phyloP scores from a whole-genome alignment of 371 early-diverging fungal species.

The Basidiobolus meristosporus region DNA sequence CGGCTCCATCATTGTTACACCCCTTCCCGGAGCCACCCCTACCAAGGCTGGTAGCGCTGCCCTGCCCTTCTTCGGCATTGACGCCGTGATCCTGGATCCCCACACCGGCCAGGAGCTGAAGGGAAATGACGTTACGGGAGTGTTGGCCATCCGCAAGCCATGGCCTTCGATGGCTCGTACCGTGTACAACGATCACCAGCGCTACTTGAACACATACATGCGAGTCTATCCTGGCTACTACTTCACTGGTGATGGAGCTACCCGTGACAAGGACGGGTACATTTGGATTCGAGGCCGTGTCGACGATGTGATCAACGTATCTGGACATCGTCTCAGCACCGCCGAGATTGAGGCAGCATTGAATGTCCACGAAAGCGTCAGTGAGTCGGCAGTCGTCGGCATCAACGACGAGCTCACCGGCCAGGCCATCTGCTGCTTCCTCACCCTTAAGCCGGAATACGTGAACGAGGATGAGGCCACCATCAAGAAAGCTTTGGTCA shows the following conservation, averaged over 20 bases:
- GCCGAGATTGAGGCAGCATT: conserved; percentile 91
- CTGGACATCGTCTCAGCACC: too few relatives aligned
- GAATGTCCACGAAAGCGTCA: conserved; percentile 56
- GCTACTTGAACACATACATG: conserved; percentile 85
- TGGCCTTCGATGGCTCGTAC: conserved; percentile 96
- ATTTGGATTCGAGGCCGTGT: conserved; percentile 89
- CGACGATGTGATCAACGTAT: conserved; percentile 95
- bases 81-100: conserved; percentile 69
- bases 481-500: too few relatives aligned
- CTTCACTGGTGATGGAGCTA: conserved; percentile 85
- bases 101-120: conserved; percentile 43
- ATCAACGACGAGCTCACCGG: conserved; percentile 88
- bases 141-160: conserved; percentile 66
- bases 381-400: conserved; percentile 92
- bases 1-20: conserved; percentile 83
- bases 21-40: conserved; percentile 67
- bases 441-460: conserved; percentile 35
- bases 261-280: conserved; percentile 80
- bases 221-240: conserved; percentile 65
- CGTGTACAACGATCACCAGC: conserved; percentile 73
- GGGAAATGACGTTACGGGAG: conserved; percentile 80
- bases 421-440: conserved; percentile 54
- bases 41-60: conserved; percentile 93
- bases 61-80: conserved; percentile 92
- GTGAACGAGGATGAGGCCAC: conserved; percentile 24